Evolutionary conservation across 257 asterid species (phyloP).

Genomic region (Hygrophila difformis): DNA sequence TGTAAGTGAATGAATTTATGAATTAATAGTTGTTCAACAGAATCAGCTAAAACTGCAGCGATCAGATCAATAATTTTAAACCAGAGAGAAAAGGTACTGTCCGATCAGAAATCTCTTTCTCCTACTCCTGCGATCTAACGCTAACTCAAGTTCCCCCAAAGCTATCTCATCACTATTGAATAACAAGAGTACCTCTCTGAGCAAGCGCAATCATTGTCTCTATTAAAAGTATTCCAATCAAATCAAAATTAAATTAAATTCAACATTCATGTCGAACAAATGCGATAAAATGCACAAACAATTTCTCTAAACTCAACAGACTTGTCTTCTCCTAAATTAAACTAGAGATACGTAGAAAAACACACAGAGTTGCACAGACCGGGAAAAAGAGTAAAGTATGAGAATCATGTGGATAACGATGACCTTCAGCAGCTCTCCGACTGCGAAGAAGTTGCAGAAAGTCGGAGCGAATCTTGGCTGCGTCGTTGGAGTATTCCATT

Average conservation of each 20-base stretch:
- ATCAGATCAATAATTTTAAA: too few relatives aligned
- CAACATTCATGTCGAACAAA: conserved; percentile 9
- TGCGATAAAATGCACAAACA: background rate
- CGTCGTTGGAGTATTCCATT: conserved; percentile 30
- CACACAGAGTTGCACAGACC: background rate
- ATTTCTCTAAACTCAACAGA: too few relatives aligned
- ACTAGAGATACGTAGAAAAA: background rate
- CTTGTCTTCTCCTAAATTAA: too few relatives aligned
- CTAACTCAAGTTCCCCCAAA: too few relatives aligned
- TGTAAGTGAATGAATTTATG: too few relatives aligned
- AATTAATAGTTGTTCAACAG: too few relatives aligned
- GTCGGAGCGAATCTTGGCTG: conserved; percentile 39
- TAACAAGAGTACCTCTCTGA: background rate
- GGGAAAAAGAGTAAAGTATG: background rate
- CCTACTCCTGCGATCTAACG: too few relatives aligned
- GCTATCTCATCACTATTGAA: conserved; percentile 3
- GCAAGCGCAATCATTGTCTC: too few relatives aligned
- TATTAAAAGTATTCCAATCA: too few relatives aligned
- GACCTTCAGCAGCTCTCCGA: conserved; percentile 65
- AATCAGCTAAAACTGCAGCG: too few relatives aligned
- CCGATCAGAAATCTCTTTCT: conserved; percentile 1
- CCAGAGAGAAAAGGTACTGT: too few relatives aligned
- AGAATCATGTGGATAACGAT: conserved; percentile 2
- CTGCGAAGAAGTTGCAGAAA: conserved; percentile 52
- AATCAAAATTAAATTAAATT: conserved; percentile 1